Evolutionary conservation across 1,284 basidiomycete genomes (phyloP), one percentile per base, ranked within the genome.

Genomic region (Boletus mariae): DNA sequence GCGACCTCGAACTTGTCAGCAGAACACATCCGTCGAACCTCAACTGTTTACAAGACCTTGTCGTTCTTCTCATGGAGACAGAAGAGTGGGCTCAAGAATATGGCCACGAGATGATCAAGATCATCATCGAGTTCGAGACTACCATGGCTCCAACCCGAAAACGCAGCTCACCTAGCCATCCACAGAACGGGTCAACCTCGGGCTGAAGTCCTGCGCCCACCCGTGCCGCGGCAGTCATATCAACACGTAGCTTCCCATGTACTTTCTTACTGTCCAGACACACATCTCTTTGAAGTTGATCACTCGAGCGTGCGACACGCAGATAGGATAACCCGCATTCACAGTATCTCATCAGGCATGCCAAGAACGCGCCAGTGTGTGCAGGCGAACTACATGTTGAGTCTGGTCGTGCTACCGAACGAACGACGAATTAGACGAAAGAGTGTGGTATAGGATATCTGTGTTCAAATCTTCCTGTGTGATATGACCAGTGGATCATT

Each of bases 381-480:
- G 31, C 31, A 13, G 31, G 13, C 5, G 31, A 5, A 12, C 31
- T 32, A 13, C 31, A 32, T 13, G 31, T 13, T 29, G 25, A 23
- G 38, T 28, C n/a, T 29, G 9, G 15, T 17, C 35, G 35, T 17
- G 11, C 31, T 13, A 32, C 31, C 5, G 31, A 32, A 32, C 31
- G 31, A 20, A 20, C 20, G 31, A 32, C 12, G 15, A 34, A 61
- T 44, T 63, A 45, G 34, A 51, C 38, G 20, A 59, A 50, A 37
- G 52, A 54, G 25, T 35, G 53, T 45, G 47, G n/a, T 64, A 12
- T 52, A 57, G 48, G 46, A 20, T 51, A 45, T 25, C 37, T 34
- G 34, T 43, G 26, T 17, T 47, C 31, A 13, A 12, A 12, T 35
- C 34, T 35, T 35, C 13, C 34, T n/a, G 31, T 5, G 11, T 28